Evolutionary conservation across 257 asterid genomes (phyloP).

Genomic region (Scutellaria galericulata): DNA sequence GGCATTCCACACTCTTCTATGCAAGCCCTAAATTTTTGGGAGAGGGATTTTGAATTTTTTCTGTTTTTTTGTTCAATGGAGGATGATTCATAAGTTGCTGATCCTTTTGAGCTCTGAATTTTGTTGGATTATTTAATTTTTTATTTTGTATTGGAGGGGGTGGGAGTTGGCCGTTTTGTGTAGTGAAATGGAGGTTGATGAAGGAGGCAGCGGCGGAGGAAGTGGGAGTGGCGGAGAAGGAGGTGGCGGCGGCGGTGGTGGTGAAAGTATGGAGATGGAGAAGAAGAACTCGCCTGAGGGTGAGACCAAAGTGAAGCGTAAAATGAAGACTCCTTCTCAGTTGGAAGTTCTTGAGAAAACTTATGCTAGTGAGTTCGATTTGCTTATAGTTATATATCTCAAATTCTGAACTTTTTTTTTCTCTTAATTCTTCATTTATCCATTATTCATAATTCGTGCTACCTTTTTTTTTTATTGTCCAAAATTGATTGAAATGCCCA

Average conservation of each 20-base stretch:
- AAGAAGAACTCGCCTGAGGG: constrained; percentile 55
- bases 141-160: constrained; percentile 6
- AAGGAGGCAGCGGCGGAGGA: constrained; percentile 41
- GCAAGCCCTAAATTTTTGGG: constrained; percentile 45
- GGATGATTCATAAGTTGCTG: constrained; percentile 34
- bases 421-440: constrained; percentile 4
- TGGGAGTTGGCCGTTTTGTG: constrained; percentile 31
- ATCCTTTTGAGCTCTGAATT: constrained; percentile 37
- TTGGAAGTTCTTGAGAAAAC: constrained; percentile 81
- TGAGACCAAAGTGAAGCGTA: constrained; percentile 72
- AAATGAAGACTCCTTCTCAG: constrained; percentile 91
- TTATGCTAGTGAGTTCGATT: constrained; percentile 64
- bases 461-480: constrained; percentile 4
- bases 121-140: constrained; percentile 28
- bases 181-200: constrained; percentile 62
- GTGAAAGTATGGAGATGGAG: constrained; percentile 46
- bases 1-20: constrained; percentile 30
- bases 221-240: constrained; percentile 31
- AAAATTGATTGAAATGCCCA: constrained; percentile 19
- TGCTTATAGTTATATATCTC: not conserved
- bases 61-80: constrained; percentile 33
- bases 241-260: constrained; percentile 38
- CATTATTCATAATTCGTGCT: not conserved
- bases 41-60: constrained; percentile 18
- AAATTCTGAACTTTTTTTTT: not conserved